Conservation (phyloP, 345 rosid species). For the Lepidium africanum region DNA sequence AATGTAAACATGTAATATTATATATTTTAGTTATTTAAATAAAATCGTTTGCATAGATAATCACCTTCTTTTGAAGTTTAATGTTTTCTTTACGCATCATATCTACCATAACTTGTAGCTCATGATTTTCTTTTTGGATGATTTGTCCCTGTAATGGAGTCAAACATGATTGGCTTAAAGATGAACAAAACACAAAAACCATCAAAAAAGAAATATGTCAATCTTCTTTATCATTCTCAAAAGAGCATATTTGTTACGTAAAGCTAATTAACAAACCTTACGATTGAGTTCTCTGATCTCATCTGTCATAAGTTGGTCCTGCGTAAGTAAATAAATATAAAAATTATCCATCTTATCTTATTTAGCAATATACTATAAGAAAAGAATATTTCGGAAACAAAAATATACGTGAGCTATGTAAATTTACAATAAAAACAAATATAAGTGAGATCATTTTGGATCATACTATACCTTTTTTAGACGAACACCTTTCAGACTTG, state of each 20-base stretch:
- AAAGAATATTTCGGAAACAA: too few species aligned
- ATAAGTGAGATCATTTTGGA: too few species aligned
- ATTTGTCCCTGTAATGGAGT: conserved; percentile 46
- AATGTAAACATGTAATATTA: background rate
- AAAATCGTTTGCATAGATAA: background rate
- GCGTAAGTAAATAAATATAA: background rate
- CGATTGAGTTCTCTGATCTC: conserved; percentile 57
- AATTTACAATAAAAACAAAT: too few species aligned
- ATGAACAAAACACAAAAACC: background rate
- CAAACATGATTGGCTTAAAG: background rate
- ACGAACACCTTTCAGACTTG: conserved; percentile 60
- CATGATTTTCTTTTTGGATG: conserved; percentile 52
- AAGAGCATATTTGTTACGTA: background rate
- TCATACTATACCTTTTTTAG: conserved; percentile 40
- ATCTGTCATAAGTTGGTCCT: conserved; percentile 59
- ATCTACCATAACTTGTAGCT: conserved; percentile 43
- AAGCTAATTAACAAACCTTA: conserved; percentile 38
- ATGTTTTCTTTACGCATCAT: conserved; percentile 43
- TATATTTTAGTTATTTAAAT: background rate
- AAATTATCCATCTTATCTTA: background rate
- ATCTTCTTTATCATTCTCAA: background rate
- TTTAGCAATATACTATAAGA: too few species aligned
- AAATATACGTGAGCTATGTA: too few species aligned
- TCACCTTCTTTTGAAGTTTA: conserved; percentile 36
- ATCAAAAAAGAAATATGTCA: background rate